Percentiles rank a stretch among this genome's conserved stretches.
Conservation (phyloP, 179 eudicot species). For the Kewa caespitosa region DNA sequence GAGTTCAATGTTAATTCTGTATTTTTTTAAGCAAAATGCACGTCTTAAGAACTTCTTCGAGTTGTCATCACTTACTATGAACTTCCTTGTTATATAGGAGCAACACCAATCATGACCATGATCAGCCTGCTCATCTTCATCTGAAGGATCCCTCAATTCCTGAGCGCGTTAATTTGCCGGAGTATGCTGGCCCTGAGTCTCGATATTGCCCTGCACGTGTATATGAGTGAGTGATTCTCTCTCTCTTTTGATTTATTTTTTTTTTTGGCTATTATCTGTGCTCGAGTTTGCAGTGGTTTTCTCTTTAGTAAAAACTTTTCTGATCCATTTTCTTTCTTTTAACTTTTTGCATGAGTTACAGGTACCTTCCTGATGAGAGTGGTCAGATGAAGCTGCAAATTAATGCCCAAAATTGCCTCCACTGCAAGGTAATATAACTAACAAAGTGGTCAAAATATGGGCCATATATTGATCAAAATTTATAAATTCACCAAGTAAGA, state of each 20-base stretch:
- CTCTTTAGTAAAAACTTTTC: too few relatives aligned
- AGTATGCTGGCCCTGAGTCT: slow-evolving; percentile 84
- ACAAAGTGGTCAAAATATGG: neutral
- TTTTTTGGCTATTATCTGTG: neutral
- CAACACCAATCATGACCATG: slow-evolving; percentile 95
- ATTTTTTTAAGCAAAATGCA: neutral
- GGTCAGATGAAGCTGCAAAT: slow-evolving; percentile 83
- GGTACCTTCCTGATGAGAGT: slow-evolving; percentile 72
- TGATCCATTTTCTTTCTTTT: slow-evolving; percentile 10
- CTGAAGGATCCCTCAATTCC: slow-evolving; percentile 71
- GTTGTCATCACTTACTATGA: slow-evolving; percentile 7
- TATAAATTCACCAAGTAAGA: too few relatives aligned
- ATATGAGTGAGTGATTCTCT: slow-evolving; percentile 91
- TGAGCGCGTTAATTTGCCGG: slow-evolving; percentile 60
- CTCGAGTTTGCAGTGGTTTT: too few relatives aligned
- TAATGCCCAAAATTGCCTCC: slow-evolving; percentile 95
- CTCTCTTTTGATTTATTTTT: slow-evolving; percentile 12
- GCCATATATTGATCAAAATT: neutral
- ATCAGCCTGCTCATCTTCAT: slow-evolving; percentile 94
- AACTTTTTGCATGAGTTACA: slow-evolving; percentile 25
- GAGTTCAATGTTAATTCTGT: too few relatives aligned
- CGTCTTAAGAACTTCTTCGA: slow-evolving; percentile 10
- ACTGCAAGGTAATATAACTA: slow-evolving; percentile 74
- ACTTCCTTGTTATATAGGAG: slow-evolving; percentile 54
- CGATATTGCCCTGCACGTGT: slow-evolving; percentile 98